Percentiles rank a stretch among this genome's conserved stretches.
Evolutionary conservation across 441 rosid species (phyloP).

Genomic region (Erysimum cheiri): DNA sequence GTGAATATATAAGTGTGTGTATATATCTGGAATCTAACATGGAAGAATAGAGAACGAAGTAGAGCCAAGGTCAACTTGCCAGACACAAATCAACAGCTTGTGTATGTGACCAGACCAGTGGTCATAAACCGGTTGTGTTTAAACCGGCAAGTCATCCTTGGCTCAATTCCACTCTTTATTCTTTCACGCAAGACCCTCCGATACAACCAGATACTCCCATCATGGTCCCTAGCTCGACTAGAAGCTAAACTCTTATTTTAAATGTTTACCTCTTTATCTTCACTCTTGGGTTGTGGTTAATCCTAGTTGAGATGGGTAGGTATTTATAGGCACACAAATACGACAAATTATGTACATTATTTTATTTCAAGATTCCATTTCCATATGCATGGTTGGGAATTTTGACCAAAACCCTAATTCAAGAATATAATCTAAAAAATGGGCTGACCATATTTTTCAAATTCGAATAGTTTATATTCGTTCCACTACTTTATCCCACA

Average conservation of each 20-base stretch:
- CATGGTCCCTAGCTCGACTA: too few species aligned
- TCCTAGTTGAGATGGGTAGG: constrained; percentile 5
- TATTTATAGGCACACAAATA: constrained; percentile 32
- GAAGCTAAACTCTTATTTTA: neutral
- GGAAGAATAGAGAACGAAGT: constrained; percentile 37
- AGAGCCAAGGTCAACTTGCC: constrained; percentile 46
- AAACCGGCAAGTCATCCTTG: constrained; percentile 49
- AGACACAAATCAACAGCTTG: constrained; percentile 31
- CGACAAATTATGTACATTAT: neutral
- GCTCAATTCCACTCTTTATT: constrained; percentile 37
- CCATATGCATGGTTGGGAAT: constrained; percentile 32
- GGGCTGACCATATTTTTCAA: constrained; percentile 29
- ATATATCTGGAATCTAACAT: constrained; percentile 30
- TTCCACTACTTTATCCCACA: constrained; percentile 26
- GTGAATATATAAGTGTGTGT: neutral
- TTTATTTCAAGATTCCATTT: constrained; percentile 21
- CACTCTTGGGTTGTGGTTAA: constrained; percentile 29
- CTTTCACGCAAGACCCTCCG: constrained; percentile 38
- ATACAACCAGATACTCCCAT: constrained; percentile 26
- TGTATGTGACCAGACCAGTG: constrained; percentile 19
- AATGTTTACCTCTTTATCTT: neutral
- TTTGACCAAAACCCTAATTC: constrained; percentile 38
- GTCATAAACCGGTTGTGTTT: constrained; percentile 31
- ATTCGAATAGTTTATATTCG: constrained; percentile 26
- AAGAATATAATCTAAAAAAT: constrained; percentile 32